Conservation (phyloP, 805 yeast genomes). For the Ogataea ganodermae region DNA sequence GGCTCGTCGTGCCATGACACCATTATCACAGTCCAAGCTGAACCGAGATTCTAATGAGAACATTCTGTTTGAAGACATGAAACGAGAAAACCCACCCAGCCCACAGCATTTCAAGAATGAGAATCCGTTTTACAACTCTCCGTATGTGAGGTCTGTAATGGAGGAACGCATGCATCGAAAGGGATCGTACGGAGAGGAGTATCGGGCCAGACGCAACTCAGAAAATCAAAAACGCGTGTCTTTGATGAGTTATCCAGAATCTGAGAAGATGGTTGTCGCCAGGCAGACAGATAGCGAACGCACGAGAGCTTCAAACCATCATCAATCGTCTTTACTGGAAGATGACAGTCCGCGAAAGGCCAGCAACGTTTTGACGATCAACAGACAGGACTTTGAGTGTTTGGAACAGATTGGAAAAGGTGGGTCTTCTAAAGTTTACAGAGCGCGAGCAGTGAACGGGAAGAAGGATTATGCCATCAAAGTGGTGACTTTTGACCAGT, state of each 20-base stretch:
- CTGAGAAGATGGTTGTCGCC: too few species aligned
- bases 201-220: background rate
- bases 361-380: constrained; percentile 40
- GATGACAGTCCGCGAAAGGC: constrained; percentile 10
- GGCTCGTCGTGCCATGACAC: constrained; percentile 25
- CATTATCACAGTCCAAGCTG: constrained; percentile 23
- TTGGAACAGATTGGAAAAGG: constrained; percentile 85
- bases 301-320: background rate
- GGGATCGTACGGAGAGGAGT: background rate
- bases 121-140: constrained; percentile 9
- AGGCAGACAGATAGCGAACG: too few species aligned
- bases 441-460: constrained; percentile 54
- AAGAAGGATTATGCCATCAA: constrained; percentile 76
- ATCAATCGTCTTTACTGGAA: constrained; percentile 3
- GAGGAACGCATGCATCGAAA: constrained; percentile 15
- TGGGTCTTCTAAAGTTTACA: constrained; percentile 89
- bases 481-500: constrained; percentile 76
- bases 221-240: background rate
- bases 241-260: background rate
- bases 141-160: constrained; percentile 16
- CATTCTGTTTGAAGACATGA: constrained; percentile 9
- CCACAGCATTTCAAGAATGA: background rate
- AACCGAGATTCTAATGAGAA: constrained; percentile 9
- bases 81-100: background rate
- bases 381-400: constrained; percentile 67